Evolutionary conservation across 2,329 filamentous ascomycete species (phyloP), one percentile per base, ranked within the genome.

Genomic region (Pseudogymnoascus sp.): DNA sequence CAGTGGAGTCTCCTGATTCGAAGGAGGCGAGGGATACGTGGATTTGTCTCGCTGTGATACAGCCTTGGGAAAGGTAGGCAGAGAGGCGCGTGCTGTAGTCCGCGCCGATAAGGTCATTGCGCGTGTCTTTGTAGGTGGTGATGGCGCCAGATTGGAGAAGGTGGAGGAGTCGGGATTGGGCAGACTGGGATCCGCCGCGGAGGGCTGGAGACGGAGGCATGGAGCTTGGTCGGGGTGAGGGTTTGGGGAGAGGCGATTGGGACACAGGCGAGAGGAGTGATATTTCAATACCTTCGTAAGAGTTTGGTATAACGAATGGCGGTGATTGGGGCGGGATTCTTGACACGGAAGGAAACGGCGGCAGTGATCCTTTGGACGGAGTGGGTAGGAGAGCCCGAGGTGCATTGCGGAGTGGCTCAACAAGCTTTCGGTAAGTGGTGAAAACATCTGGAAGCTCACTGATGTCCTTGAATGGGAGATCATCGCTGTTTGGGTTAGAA

Each of bases 31-130:
- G 78, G n/a, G 81, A 79, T 48, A 81, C 79, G 65, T 93, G 88
- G 2, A 93, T 76, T 69, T 90, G 87, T 0, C 89, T 83, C 1
- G 88, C 86, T 0, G 88, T 88, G 45, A 92, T 77, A 67, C 84
- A 88, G 3, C 90, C 90, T 10, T 89, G 80, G 0, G 88, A 82
- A 0, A 93, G 78, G 71, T 85, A 93, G 0, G 84, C 86, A 0
- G 89, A 90, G 0, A 93, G 76, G 64, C 92, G 92, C 2, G 88
- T 91, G 68, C 86, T 89, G 69, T 87, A 91, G 66, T 90, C 86
- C 1, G 78, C 70, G 1, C 88, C 89, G 0, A 92, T 72, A 1
- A 92, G 78, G 0, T 87, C 87, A 63, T 92, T 91, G 1, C 88
- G 81, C 0, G 87, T 89, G 15, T 83, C 79, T 69, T 89, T 87